Conservation (phyloP, 2,329 filamentous ascomycete genomes). For the Didymella arachidicola region DNA sequence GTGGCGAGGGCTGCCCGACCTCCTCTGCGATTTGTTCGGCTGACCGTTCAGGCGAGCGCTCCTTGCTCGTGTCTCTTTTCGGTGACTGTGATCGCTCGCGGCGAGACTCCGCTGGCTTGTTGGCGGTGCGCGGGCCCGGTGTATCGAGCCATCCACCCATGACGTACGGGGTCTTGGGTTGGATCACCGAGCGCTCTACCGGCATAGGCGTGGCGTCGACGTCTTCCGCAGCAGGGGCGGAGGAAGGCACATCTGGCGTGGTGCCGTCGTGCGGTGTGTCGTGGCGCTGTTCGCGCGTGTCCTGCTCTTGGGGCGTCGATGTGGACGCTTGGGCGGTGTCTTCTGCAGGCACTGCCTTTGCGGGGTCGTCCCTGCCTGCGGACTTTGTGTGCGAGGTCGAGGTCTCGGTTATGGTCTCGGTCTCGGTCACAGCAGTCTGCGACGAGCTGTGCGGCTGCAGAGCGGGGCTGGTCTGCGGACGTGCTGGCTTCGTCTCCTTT, state of each 20-base stretch:
- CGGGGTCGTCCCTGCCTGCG: conserved; percentile 1
- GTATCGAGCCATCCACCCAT: conserved; percentile 60
- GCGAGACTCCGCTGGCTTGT: conserved; percentile 17
- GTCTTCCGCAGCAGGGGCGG: conserved; percentile 17
- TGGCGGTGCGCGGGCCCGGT: conserved; percentile 44
- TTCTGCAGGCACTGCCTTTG: conserved; percentile 8
- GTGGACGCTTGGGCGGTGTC: conserved; percentile 7
- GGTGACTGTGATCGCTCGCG: conserved; percentile 29
- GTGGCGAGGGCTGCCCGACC: neutral
- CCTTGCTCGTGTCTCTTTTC: conserved; percentile 27
- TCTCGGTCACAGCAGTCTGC: conserved; percentile 18
- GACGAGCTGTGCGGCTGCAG: conserved; percentile 27
- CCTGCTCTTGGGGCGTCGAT: neutral
- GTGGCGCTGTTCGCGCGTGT: conserved; percentile 19
- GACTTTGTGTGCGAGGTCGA: conserved; percentile 1
- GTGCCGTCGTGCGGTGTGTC: conserved; percentile 16
- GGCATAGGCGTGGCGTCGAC: conserved; percentile 43
- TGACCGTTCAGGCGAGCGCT: conserved; percentile 22
- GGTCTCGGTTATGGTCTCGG: too few species aligned
- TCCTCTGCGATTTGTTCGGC: conserved; percentile 11
- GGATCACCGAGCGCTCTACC: conserved; percentile 28
- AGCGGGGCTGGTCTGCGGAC: conserved; percentile 34
- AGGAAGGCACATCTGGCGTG: conserved; percentile 12
- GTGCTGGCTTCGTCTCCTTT: conserved; percentile 31
- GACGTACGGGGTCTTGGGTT: conserved; percentile 55